Base-by-base conservation (phyloP, 2,329 filamentous ascomycete species). In the Leptographium lundbergii region DNA sequence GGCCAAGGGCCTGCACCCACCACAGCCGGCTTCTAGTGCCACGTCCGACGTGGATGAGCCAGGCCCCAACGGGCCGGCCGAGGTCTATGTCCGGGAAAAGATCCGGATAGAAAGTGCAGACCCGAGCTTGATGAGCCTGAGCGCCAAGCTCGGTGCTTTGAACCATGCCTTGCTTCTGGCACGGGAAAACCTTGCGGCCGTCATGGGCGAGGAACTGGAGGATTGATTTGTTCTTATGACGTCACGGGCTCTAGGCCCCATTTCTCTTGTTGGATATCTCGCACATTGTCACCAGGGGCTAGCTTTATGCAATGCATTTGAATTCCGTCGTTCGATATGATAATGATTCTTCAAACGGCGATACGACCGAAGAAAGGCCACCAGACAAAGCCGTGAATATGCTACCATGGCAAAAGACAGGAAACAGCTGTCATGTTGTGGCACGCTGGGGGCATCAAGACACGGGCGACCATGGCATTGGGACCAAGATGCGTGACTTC, bases 391-490 rank as follows among this genome's bases (percentile, higher is more conserved):
- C 19, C 13, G 17, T 34, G 29, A 54, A 29, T 27, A 51, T 19
- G 48, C 48, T 3, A 17, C 7, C 24, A 32, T 6, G 17, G 9
- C 48, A 17, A 17, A 36, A 53, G 6, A 53, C 25, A 39, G 17
- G 29, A 24, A 36, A 7, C 19, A 27, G 34, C 25, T 22, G 27
- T 4, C 19, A 17, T 4, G n/a, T 3, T 25, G 24, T 9, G 19
- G 2, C 9, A 48, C n/a, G 13, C 36, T 42, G 29, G 14, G 14
- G 11, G 29, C 22, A 7, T 63, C 79, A 96, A 63, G 87, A 86
- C 61, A 96, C 90, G 4, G 94, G 91, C 63, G 90, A 96, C 94
- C 94, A 99, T 10, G 91, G 88, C 87, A 96, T 91, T 14, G 94
- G 90, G 62, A 97, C 86, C 69, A 99, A 73, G 67, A 99, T 91